Percentiles rank a stretch among this genome's conserved stretches.
Conservation (phyloP, 305 asterid genomes). For the Fraxinus angustifolia region DNA sequence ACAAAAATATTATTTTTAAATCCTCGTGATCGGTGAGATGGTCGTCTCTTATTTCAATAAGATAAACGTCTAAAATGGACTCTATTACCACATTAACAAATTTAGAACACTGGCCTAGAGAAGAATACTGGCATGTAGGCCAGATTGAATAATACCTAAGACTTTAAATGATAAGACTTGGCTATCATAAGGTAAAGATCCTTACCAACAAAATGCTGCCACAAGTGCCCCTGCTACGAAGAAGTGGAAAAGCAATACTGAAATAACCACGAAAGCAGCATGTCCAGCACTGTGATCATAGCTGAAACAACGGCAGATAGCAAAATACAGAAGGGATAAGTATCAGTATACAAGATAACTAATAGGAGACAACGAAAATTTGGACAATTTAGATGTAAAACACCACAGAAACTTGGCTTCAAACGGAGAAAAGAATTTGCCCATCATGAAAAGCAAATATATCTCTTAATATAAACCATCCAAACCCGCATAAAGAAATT, state of each 20-base stretch:
- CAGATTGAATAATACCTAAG: not conserved
- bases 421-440: not conserved
- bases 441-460: not conserved
- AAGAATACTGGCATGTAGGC: not conserved
- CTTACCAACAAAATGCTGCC: slow-evolving; percentile 92
- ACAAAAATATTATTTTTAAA: not conserved
- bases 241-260: slow-evolving; percentile 79
- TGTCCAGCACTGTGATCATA: slow-evolving; percentile 89
- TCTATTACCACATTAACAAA: not conserved
- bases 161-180: not conserved
- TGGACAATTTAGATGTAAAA: not conserved
- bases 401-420: not conserved
- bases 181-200: slow-evolving; percentile 12
- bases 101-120: not conserved
- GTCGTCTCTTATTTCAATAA: not conserved
- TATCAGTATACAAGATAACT: slow-evolving; percentile 1
- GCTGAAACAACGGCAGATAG: slow-evolving; percentile 48
- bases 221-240: slow-evolving; percentile 71
- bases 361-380: not conserved
- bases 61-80: not conserved
- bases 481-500: not conserved
- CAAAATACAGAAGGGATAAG: slow-evolving; percentile 18
- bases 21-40: not conserved
- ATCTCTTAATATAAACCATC: not conserved
- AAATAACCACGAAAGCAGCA: slow-evolving; percentile 78